A percentile compares a stretch with the other conserved stretches of the same genome.
Evolutionary conservation across 1,284 basidiomycete species (phyloP).

Genomic region (Rhodotorula sp.): DNA sequence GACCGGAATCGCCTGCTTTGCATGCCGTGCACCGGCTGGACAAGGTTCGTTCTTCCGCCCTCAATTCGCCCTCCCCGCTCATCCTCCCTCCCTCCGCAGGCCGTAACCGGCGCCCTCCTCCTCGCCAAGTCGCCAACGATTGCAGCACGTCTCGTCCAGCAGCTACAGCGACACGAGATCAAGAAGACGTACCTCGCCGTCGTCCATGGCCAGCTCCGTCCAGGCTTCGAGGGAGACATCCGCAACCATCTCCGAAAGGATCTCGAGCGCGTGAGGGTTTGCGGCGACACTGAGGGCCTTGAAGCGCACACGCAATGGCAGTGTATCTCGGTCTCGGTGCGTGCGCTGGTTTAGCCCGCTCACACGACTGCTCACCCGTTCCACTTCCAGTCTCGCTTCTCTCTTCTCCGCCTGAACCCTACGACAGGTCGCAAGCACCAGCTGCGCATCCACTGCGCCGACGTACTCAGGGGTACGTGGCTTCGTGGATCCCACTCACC

Average conservation of each 20-base stretch:
- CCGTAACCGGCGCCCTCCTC: conserved; percentile 28
- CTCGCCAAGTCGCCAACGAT: conserved; percentile 16
- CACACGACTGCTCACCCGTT: neutral
- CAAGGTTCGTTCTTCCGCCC: conserved; percentile 12
- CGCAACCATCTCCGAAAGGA: conserved; percentile 17
- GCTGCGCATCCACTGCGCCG: conserved; percentile 33
- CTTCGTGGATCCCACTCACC: fast-evolving
- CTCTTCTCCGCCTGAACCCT: conserved; percentile 25
- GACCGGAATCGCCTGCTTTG: conserved; percentile 11
- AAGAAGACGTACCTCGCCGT: conserved; percentile 31
- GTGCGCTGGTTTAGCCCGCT: neutral
- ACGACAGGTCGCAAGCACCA: conserved; percentile 38
- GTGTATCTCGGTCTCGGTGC: conserved; percentile 24
- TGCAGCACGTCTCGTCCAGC: conserved; percentile 17
- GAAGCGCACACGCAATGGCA: conserved; percentile 30
- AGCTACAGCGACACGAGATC: conserved; percentile 26
- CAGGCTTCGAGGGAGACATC: conserved; percentile 24
- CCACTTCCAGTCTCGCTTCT: conserved; percentile 1
- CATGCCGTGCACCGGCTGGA: conserved; percentile 32
- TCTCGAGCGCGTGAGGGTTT: conserved; percentile 28
- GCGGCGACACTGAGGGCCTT: conserved; percentile 11
- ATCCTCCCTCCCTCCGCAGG: neutral
- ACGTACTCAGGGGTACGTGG: conserved; percentile 24
- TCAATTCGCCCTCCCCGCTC: neutral
- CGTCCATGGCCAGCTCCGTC: conserved; percentile 31